Conservation (phyloP, 257 asterid genomes). For the Nicotiana paniculata region DNA sequence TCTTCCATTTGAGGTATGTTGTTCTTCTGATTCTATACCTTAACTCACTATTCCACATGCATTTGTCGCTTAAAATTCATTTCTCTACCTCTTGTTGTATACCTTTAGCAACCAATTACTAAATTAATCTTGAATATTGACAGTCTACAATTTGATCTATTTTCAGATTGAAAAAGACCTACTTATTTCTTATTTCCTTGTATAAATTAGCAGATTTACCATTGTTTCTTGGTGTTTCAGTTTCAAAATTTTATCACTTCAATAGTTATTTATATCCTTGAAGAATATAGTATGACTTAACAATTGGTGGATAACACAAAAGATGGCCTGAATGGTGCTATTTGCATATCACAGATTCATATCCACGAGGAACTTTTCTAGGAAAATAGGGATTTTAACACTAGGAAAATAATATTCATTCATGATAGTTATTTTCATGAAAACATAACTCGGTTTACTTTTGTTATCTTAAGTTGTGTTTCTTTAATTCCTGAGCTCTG, state of each 20-base stretch:
- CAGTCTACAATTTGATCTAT: not conserved
- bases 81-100: not conserved
- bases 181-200: not conserved
- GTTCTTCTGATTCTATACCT: not conserved
- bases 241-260: not conserved
- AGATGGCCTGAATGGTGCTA: not conserved
- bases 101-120: not conserved
- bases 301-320: not conserved
- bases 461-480: not conserved
- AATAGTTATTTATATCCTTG: not conserved
- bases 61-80: not conserved
- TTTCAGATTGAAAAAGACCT: not conserved
- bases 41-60: not conserved
- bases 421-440: not conserved
- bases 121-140: not conserved
- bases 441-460: not conserved
- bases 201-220: not conserved
- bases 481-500: not conserved
- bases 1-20: constrained; percentile 7
- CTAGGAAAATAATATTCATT: too few species aligned
- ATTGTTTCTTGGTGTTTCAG: not conserved
- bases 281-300: not conserved
- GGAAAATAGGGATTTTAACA: not conserved
- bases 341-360: too few species aligned
- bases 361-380: not conserved